phyloP scores from a whole-genome alignment of 2,329 filamentous ascomycete species.

The Hypoxylon sp. region DNA sequence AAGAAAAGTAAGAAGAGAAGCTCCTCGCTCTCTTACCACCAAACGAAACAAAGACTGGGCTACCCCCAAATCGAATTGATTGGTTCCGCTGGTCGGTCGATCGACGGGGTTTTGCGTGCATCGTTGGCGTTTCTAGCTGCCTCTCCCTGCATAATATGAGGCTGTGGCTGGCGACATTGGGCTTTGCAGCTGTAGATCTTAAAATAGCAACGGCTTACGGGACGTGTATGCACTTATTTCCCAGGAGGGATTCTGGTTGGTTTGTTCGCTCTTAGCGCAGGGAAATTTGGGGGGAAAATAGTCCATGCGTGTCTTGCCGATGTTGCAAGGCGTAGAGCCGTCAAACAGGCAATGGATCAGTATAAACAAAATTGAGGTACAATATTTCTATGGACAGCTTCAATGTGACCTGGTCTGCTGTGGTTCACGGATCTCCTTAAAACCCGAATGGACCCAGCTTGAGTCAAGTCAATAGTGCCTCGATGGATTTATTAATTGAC shows the following conservation, averaged over 20 bases:
- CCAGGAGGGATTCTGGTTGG: conserved; percentile 11
- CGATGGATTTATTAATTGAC: conserved; percentile 17
- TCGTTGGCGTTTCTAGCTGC: conserved; percentile 29
- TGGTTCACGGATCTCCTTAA: conserved; percentile 15
- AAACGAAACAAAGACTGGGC: conserved; percentile 33
- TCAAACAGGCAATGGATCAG: not conserved
- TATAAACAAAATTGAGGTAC: no score
- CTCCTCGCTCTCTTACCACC: no score
- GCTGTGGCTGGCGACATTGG: conserved; percentile 22
- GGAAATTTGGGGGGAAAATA: conserved; percentile 3
- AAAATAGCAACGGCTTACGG: conserved; percentile 35
- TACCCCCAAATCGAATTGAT: conserved; percentile 12
- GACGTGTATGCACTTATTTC: conserved; percentile 15
- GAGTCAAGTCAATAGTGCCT: conserved; percentile 13
- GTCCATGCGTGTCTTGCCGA: conserved; percentile 22
- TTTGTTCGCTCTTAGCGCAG: conserved; percentile 23
- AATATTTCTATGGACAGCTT: no score
- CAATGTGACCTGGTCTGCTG: conserved; percentile 10
- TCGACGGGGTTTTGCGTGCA: conserved; percentile 19
- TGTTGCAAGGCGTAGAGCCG: conserved; percentile 15
- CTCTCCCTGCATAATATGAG: conserved; percentile 35
- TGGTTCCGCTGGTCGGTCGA: conserved; percentile 18
- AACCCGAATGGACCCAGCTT: conserved; percentile 20
- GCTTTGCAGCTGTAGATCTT: conserved; percentile 12
- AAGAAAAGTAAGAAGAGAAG: no score